These are phyloP conservation scores for Ogataea methylovora DNA, from an alignment of 805 yeast genomes.

Conservation along the genomic window DNA sequence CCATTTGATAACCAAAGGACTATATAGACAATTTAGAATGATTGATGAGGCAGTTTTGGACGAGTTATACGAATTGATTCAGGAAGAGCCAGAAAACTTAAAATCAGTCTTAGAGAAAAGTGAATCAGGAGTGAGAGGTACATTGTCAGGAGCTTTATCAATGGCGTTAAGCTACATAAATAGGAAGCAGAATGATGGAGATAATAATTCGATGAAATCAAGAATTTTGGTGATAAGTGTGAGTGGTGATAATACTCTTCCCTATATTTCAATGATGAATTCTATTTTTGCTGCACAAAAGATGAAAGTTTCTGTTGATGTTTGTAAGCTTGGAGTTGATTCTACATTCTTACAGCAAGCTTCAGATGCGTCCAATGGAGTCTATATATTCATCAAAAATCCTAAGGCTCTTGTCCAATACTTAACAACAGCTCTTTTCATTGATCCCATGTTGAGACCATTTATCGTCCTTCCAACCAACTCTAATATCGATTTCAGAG, in stretches of 20 bases:
- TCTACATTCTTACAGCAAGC: constrained; percentile 93
- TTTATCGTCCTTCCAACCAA: constrained; percentile 75
- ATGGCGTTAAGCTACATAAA: constrained; percentile 77
- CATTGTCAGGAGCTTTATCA: constrained; percentile 73
- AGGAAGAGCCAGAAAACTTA: constrained; percentile 20
- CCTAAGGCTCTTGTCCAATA: constrained; percentile 80
- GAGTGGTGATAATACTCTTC: constrained; percentile 67
- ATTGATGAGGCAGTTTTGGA: constrained; percentile 69
- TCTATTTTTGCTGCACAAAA: constrained; percentile 94
- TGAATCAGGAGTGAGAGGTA: constrained; percentile 31
- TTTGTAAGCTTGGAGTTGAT: constrained; percentile 66
- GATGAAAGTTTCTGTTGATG: constrained; percentile 82
- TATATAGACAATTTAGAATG: constrained; percentile 79
- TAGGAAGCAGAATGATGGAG: constrained; percentile 46
- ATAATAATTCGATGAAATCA: constrained; percentile 44
- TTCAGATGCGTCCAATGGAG: constrained; percentile 89
- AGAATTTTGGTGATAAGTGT: constrained; percentile 57
- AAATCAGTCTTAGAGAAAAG: neutral
- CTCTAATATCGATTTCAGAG: constrained; percentile 84
- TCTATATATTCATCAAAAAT: constrained; percentile 61
- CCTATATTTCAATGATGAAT: constrained; percentile 92
- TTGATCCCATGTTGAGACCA: constrained; percentile 79
- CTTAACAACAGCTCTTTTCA: constrained; percentile 70
- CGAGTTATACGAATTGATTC: constrained; percentile 43
- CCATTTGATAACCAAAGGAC: constrained; percentile 41